Evolutionary conservation across 2,329 filamentous ascomycete genomes (phyloP).

Genomic region (Penicillium sp.): DNA sequence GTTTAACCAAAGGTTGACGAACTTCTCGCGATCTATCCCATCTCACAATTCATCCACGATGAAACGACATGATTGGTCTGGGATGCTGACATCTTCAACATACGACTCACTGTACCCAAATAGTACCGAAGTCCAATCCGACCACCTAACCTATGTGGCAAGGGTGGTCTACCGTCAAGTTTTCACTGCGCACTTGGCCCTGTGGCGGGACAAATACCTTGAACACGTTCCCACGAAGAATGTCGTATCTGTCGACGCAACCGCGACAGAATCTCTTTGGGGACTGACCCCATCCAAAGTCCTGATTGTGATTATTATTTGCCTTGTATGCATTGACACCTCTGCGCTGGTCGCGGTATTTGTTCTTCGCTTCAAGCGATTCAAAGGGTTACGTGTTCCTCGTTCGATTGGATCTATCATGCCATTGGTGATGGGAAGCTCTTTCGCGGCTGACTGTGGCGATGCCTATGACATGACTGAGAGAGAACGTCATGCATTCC

Average conservation of each 20-base stretch:
- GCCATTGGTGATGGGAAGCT: conserved; percentile 16
- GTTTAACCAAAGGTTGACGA: conserved; percentile 14
- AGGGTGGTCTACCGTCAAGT: conserved; percentile 16
- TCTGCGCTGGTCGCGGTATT: conserved; percentile 21
- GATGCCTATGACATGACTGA: neutral
- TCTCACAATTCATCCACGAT: neutral
- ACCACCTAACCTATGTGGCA: conserved; percentile 6
- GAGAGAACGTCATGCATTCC: neutral
- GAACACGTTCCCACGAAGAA: neutral
- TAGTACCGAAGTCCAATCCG: neutral
- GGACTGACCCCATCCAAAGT: conserved; percentile 15
- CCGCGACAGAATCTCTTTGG: conserved; percentile 12
- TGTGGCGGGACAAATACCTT: conserved; percentile 18
- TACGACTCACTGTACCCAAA: conserved; percentile 10
- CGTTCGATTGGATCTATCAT: conserved; percentile 22
- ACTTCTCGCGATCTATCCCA: neutral
- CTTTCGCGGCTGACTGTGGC: neutral
- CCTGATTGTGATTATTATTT: conserved; percentile 19
- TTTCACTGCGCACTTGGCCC: conserved; percentile 18
- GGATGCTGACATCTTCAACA: conserved; percentile 10
- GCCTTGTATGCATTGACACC: conserved; percentile 19
- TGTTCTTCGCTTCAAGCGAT: conserved; percentile 13
- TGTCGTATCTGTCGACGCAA: neutral
- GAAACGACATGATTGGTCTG: conserved; percentile 11
- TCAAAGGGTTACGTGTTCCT: conserved; percentile 18